Conservation (phyloP, 257 asterid genomes). For the Salvia splendens region DNA sequence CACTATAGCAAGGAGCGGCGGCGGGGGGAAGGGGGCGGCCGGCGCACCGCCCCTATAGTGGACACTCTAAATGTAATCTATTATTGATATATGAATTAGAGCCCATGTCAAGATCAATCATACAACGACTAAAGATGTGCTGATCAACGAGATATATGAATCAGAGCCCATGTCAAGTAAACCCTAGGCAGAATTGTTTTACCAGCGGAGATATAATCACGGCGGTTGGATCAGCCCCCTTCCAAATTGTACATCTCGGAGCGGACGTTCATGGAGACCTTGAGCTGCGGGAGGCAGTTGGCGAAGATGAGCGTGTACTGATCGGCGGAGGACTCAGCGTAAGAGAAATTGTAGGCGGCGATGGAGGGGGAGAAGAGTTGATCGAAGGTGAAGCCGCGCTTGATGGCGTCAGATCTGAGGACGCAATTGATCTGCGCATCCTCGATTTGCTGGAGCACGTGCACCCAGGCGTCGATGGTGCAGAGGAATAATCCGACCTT, state of each 20-base stretch:
- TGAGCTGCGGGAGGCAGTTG: constrained; percentile 58
- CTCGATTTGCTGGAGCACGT: constrained; percentile 70
- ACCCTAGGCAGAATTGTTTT: constrained; percentile 67
- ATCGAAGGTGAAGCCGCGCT: constrained; percentile 55
- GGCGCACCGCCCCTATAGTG: too few species aligned
- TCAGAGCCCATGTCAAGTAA: too few species aligned
- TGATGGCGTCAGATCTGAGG: constrained; percentile 53
- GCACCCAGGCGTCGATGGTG: constrained; percentile 73
- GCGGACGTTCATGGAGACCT: constrained; percentile 65
- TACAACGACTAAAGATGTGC: not conserved
- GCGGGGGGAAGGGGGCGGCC: too few species aligned
- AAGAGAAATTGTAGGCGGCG: constrained; percentile 35
- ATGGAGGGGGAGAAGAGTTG: constrained; percentile 39
- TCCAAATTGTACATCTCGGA: constrained; percentile 76
- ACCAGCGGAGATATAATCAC: constrained; percentile 81
- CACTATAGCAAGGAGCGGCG: too few species aligned
- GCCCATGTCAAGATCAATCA: constrained; percentile 1
- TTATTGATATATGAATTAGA: not conserved
- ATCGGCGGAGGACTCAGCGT: constrained; percentile 59
- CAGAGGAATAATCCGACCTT: constrained; percentile 76
- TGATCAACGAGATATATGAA: constrained; percentile 18
- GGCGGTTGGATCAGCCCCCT: constrained; percentile 46
- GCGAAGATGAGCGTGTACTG: constrained; percentile 79
- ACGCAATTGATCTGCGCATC: constrained; percentile 71
- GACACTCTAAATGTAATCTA: not conserved